These are phyloP conservation scores for Rhizopogon salebrosus DNA, from an alignment of 768 basidiomycete species.

Conservation along the genomic window DNA sequence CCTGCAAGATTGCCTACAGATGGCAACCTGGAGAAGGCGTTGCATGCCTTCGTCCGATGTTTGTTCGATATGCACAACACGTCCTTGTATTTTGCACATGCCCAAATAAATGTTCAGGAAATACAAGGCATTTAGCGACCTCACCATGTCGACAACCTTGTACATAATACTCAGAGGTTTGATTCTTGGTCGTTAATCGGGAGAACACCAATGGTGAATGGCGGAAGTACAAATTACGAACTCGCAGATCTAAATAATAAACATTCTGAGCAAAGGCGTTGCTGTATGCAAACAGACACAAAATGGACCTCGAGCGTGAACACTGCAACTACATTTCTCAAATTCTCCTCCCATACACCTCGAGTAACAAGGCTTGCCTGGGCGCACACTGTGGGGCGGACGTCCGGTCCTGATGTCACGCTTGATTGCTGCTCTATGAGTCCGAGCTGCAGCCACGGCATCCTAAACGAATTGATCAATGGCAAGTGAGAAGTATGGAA, in stretches of 20 bases:
- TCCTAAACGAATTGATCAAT: conserved; percentile 38
- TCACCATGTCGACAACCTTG: not conserved
- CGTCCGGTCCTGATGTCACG: too few relatives aligned
- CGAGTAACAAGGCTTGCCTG: conserved; percentile 38
- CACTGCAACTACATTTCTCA: conserved; percentile 23
- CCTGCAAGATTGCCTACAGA: not conserved
- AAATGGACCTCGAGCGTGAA: not conserved
- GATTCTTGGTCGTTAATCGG: not conserved
- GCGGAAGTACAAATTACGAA: not conserved
- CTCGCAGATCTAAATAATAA: not conserved
- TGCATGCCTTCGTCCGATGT: not conserved
- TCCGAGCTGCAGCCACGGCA: conserved; percentile 92
- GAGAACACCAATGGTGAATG: not conserved
- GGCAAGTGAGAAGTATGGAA: not conserved
- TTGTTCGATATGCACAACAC: conserved; percentile 13
- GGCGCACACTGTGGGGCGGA: not conserved
- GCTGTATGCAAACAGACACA: not conserved
- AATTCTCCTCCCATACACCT: conserved; percentile 44
- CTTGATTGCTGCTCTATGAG: conserved; percentile 37
- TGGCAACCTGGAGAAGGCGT: conserved; percentile 2
- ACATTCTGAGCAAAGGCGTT: not conserved
- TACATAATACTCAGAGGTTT: not conserved
- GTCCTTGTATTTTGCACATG: conserved; percentile 16
- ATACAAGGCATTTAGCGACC: not conserved
- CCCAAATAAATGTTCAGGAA: not conserved